phyloP scores from a whole-genome alignment of 2,329 filamentous ascomycete genomes.

The Hirsutella thompsonii region DNA sequence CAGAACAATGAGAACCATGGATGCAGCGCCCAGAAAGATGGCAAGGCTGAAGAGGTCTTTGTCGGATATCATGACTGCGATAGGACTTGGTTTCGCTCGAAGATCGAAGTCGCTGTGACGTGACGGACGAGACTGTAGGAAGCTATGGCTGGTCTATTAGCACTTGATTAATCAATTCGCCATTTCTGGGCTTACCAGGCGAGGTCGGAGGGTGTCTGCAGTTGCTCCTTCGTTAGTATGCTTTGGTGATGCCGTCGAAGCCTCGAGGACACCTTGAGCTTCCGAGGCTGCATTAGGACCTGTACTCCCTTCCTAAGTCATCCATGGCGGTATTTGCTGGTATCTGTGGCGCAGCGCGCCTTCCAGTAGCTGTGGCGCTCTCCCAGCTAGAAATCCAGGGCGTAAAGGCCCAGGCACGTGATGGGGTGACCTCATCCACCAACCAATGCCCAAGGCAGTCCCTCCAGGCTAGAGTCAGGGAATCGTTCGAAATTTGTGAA shows the following conservation, averaged over 20 bases:
- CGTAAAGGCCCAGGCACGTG: slow-evolving; percentile 10
- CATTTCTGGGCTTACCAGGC: too few relatives aligned
- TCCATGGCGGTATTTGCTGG: neutral
- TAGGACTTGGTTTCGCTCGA: too few relatives aligned
- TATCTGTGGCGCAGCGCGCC: neutral
- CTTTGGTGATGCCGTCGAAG: slow-evolving; percentile 4
- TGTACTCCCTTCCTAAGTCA: too few relatives aligned
- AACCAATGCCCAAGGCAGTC: slow-evolving; percentile 6
- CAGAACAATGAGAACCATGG: slow-evolving; percentile 85
- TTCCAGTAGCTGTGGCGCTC: neutral
- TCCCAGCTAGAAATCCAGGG: neutral
- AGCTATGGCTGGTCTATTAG: too few relatives aligned
- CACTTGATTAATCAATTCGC: too few relatives aligned
- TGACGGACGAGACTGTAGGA: too few relatives aligned
- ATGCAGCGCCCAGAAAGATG: slow-evolving; percentile 78
- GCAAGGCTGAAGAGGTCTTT: slow-evolving; percentile 80
- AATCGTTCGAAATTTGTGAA: slow-evolving; percentile 1
- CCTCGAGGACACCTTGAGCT: slow-evolving; percentile 11
- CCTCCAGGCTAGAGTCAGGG: slow-evolving; percentile 7
- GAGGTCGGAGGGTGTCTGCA: neutral
- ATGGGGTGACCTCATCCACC: slow-evolving; percentile 13
- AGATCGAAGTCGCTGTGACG: too few relatives aligned
- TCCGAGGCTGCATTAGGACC: slow-evolving; percentile 1
- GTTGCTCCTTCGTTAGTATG: neutral
- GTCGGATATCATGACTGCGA: slow-evolving; percentile 80